A percentile compares a stretch with the other conserved stretches of the same genome.
Evolutionary conservation across 2,329 filamentous ascomycete species (phyloP).

Genomic region (Penicillium polonicum): DNA sequence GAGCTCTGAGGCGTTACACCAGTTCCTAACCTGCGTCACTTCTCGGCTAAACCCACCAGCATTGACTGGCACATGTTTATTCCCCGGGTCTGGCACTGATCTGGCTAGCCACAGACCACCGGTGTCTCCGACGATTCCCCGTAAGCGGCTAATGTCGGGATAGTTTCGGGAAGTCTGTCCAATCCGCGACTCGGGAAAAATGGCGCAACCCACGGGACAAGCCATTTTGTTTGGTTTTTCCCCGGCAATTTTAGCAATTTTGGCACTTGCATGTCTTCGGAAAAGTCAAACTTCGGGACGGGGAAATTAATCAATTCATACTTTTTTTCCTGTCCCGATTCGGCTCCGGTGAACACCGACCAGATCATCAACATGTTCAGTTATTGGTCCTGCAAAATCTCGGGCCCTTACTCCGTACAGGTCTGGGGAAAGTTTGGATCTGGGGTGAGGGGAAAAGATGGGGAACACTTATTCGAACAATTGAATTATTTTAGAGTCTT

Average conservation of each 20-base stretch:
- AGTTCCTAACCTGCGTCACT: not conserved
- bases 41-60: not conserved
- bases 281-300: not conserved
- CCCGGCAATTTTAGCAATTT: not conserved
- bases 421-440: conserved; percentile 3
- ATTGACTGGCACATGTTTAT: not conserved
- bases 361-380: not conserved
- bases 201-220: conserved; percentile 6
- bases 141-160: conserved; percentile 15
- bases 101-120: not conserved
- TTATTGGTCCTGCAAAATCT: not conserved
- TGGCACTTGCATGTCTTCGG: not conserved
- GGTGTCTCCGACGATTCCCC: conserved; percentile 10
- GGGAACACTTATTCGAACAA: not conserved
- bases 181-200: conserved; percentile 22
- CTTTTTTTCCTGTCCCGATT: conserved; percentile 1
- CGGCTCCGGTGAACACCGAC: conserved; percentile 14
- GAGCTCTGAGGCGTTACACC: too few species aligned
- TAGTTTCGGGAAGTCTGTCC: conserved; percentile 15
- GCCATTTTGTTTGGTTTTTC: not conserved
- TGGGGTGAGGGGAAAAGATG: conserved; percentile 9
- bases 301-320: not conserved
- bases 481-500: not conserved
- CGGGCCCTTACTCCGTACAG: not conserved
- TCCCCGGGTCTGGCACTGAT: not conserved